Percentiles rank a stretch among this genome's conserved stretches.
Evolutionary conservation across 345 rosid species (phyloP).

Genomic region (Nephelium lappaceum): DNA sequence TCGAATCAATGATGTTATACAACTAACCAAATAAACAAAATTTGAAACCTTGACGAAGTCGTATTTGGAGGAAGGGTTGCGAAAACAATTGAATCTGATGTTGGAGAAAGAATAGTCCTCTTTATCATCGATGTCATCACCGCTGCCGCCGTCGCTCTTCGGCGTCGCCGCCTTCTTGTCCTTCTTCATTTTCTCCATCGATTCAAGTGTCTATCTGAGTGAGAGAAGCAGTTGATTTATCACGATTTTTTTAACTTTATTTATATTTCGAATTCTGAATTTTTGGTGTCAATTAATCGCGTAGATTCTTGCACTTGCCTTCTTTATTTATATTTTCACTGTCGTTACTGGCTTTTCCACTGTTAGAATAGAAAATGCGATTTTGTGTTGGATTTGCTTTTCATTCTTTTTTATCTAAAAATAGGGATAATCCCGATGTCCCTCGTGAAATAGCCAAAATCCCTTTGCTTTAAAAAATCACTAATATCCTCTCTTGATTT

Average conservation of each 20-base stretch:
- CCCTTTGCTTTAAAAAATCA: too few relatives aligned
- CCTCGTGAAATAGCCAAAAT: too few relatives aligned
- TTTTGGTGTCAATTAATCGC: background rate
- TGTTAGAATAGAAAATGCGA: background rate
- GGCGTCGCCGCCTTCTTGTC: constrained; percentile 30
- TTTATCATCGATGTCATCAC: constrained; percentile 34
- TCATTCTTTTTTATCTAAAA: background rate
- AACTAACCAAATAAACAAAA: background rate
- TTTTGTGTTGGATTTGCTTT: background rate
- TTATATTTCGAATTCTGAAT: background rate
- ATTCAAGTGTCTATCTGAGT: background rate
- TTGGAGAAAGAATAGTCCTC: constrained; percentile 39
- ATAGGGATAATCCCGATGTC: too few relatives aligned
- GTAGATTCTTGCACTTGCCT: background rate
- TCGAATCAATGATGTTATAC: background rate
- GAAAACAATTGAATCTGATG: constrained; percentile 50
- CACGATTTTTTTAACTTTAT: too few relatives aligned
- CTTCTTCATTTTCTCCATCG: constrained; percentile 32
- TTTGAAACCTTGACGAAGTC: constrained; percentile 71
- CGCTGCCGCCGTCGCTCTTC: constrained; percentile 18
- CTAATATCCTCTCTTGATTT: too few relatives aligned
- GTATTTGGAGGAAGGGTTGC: constrained; percentile 79
- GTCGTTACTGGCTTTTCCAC: background rate
- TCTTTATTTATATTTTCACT: background rate
- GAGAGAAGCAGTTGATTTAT: background rate